These are phyloP conservation scores for Pseudomonodictys pantanalensis DNA, from an alignment of 495 filamentous ascomycete genomes.

Conservation along the genomic window DNA sequence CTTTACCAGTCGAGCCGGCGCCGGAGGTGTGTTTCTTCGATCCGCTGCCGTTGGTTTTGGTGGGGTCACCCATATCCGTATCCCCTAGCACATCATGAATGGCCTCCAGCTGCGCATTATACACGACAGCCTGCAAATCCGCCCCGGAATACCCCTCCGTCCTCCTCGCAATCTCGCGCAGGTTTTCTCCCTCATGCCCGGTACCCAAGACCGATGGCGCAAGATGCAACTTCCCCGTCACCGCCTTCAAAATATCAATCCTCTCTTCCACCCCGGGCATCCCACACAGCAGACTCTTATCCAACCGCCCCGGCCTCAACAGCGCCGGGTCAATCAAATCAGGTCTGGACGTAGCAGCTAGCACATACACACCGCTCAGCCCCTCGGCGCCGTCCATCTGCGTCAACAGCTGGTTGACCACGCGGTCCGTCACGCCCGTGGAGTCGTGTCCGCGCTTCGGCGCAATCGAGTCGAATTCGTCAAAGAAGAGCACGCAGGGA, in stretches of 20 bases:
- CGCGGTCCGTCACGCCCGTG: slow-evolving; percentile 95
- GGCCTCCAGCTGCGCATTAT: slow-evolving; percentile 94
- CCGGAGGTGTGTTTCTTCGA: slow-evolving; percentile 29
- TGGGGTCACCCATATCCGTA: slow-evolving; percentile 42
- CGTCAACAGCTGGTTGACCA: slow-evolving; percentile 95
- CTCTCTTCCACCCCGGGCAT: slow-evolving; percentile 76
- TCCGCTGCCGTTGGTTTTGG: slow-evolving; percentile 33
- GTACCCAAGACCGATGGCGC: slow-evolving; percentile 53
- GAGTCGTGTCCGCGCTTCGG: slow-evolving; percentile 96
- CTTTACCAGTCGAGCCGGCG: slow-evolving; percentile 32
- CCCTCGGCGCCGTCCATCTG: slow-evolving; percentile 99
- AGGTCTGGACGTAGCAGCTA: slow-evolving; percentile 86
- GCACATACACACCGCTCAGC: slow-evolving; percentile 87
- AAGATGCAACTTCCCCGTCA: slow-evolving; percentile 75
- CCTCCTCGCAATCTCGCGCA: slow-evolving; percentile 65
- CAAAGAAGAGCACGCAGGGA: slow-evolving; percentile 94
- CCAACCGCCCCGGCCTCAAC: slow-evolving; percentile 80
- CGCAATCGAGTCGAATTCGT: slow-evolving; percentile 96
- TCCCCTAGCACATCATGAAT: slow-evolving; percentile 88
- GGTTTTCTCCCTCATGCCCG: slow-evolving; percentile 47
- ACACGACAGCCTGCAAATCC: slow-evolving; percentile 90
- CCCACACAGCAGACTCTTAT: slow-evolving; percentile 87
- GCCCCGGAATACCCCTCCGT: slow-evolving; percentile 95
- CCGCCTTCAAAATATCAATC: slow-evolving; percentile 78
- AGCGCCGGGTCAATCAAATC: slow-evolving; percentile 94